Conservation (phyloP, 805 yeast genomes). For the Metschnikowia similis region DNA sequence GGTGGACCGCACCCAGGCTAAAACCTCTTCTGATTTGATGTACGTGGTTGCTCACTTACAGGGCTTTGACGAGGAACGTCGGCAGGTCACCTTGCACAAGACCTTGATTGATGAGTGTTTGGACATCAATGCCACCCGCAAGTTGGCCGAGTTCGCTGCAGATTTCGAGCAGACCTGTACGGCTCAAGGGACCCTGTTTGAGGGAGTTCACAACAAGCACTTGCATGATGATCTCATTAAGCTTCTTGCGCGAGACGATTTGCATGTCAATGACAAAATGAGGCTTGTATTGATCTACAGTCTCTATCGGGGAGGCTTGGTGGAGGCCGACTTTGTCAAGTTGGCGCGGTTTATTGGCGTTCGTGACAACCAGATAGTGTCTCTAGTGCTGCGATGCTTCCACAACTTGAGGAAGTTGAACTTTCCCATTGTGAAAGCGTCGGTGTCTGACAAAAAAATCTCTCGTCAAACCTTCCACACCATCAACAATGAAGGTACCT, state of each 20-base stretch:
- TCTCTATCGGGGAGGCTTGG: slow-evolving; percentile 75
- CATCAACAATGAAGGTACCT: slow-evolving; percentile 46
- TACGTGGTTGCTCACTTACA: slow-evolving; percentile 68
- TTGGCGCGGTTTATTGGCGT: slow-evolving; percentile 53
- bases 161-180: slow-evolving; percentile 82
- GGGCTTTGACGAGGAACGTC: slow-evolving; percentile 64
- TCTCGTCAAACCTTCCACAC: slow-evolving; percentile 55
- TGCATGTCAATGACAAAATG: slow-evolving; percentile 62
- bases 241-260: slow-evolving; percentile 45
- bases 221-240: slow-evolving; percentile 60
- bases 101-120: slow-evolving; percentile 63
- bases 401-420: slow-evolving; percentile 49
- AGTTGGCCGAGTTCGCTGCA: slow-evolving; percentile 63
- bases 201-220: slow-evolving; percentile 58
- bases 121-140: slow-evolving; percentile 51
- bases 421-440: slow-evolving; percentile 46
- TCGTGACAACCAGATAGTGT: slow-evolving; percentile 42
- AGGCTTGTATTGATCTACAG: slow-evolving; percentile 74
- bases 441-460: slow-evolving; percentile 39
- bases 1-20: slow-evolving; percentile 62
- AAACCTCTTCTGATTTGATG: slow-evolving; percentile 65
- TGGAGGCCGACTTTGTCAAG: slow-evolving; percentile 68
- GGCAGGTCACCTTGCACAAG: slow-evolving; percentile 56
- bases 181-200: slow-evolving; percentile 65
- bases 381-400: slow-evolving; percentile 53